Evolutionary conservation across 257 asterid species (phyloP).

Genomic region (Thymus mandschuricus): DNA sequence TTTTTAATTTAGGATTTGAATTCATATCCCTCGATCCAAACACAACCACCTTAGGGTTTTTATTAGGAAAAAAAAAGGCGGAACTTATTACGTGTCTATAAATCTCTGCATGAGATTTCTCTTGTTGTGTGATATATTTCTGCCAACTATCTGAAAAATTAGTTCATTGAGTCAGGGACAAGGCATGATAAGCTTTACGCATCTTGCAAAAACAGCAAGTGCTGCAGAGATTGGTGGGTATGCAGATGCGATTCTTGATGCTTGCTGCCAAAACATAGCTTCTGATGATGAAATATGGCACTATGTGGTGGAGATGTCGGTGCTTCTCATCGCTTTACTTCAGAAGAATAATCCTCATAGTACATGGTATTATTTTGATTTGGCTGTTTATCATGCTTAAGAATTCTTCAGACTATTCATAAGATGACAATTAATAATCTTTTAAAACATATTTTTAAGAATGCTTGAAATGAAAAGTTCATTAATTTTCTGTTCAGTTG

Average conservation of each 20-base stretch:
- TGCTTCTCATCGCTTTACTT: conserved; percentile 67
- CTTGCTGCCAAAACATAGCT: conserved; percentile 89
- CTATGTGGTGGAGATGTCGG: conserved; percentile 80
- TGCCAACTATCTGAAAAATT: neutral
- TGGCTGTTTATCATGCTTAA: neutral
- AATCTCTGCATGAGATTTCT: too few species aligned
- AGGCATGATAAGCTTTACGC: conserved; percentile 86
- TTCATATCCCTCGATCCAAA: too few species aligned
- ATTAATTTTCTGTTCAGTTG: neutral
- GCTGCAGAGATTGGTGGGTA: conserved; percentile 77
- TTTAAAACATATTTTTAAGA: conserved; percentile 2
- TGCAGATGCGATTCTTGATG: conserved; percentile 87
- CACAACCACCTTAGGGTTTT: too few species aligned
- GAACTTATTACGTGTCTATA: too few species aligned
- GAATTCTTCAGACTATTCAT: conserved; percentile 11
- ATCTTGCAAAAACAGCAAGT: conserved; percentile 63
- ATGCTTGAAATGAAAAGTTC: neutral
- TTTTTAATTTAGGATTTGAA: too few species aligned
- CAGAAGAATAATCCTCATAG: conserved; percentile 86
- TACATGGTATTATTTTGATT: conserved; percentile 60
- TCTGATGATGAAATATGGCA: conserved; percentile 85
- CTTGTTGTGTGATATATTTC: neutral
- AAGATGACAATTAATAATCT: conserved; percentile 17
- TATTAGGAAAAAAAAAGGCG: too few species aligned
- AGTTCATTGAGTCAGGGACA: conserved; percentile 57